Base-by-base conservation (phyloP, 495 filamentous ascomycete genomes). In the Staphylotrichum tortipilum region DNA sequence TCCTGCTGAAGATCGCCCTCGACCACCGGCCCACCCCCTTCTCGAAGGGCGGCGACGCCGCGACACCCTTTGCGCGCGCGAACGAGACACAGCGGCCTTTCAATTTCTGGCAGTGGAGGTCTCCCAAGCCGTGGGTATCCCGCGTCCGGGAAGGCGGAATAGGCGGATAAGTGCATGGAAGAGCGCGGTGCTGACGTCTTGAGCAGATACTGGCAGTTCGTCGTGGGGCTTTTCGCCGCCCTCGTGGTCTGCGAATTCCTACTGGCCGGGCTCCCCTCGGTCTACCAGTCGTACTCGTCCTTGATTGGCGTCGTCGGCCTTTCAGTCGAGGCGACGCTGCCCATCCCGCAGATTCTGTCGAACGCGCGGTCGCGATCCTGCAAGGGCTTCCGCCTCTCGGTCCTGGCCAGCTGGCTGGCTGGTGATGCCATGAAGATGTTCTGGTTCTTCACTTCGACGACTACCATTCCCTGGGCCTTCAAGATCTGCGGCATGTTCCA, bases 401-500 rank as follows among this genome's bases (percentile, higher is more conserved):
- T 98, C 6, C 68, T 96, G 21, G 82, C 75, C 4, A 88, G 85
- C 39, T 98, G 92, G 92, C 68, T 98, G 52, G 65, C 88, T 11
- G 92, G 92, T 55, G 92, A 98, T 69, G 71, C 79, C 29, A 94
- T 95, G 85, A 98, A 98, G 75, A 86, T 95, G 80, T 83, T 83
- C 38, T 98, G 86, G 73, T 96, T 97, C 69, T 89, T 88, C 64
- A 80, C 76, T 29, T 83, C 85, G 11, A 71, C 73, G 23, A 73
- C 74, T 11, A 78, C 83, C 44, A 88, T 98, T 38, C 88, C 90
- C 0, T 79, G 79, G 76, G 81, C 88, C 2, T 98, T 98, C 72
- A 94, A 94, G 68, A 53, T 90, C 40, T 96, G 92, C 59, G 92
- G 86, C 50, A 78, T 94, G 30, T 92, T 97, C 67, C 92, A 98